A percentile compares a stretch with the other conserved stretches of the same genome.
Conservation (phyloP, 352 stramenopile species). For the Phytophthora nicotianae region DNA sequence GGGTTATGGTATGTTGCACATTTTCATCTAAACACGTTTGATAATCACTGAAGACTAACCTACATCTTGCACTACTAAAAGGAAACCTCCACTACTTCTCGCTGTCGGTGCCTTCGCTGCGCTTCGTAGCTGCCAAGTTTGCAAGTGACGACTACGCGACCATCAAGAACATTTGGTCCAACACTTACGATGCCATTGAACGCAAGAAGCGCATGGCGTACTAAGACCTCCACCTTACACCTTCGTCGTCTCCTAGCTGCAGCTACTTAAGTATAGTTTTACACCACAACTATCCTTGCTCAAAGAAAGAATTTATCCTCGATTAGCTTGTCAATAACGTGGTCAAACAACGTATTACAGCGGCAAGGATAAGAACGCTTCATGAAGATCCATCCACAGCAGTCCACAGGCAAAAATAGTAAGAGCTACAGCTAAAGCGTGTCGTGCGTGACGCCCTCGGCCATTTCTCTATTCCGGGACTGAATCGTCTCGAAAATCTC, state of each 20-base stretch:
- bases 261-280: too few relatives aligned
- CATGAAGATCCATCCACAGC: not conserved
- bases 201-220: conserved; percentile 79
- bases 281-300: conserved; percentile 1
- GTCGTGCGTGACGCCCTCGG: not conserved
- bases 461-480: conserved; percentile 32
- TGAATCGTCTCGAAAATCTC: conserved; percentile 18
- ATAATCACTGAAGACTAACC: conserved; percentile 3
- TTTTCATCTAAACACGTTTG: not conserved
- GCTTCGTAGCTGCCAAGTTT: conserved; percentile 85
- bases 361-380: not conserved
- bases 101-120: conserved; percentile 77
- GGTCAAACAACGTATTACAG: too few relatives aligned
- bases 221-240: conserved; percentile 12
- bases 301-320: conserved; percentile 10
- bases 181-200: conserved; percentile 83
- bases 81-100: conserved; percentile 88
- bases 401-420: conserved; percentile 35
- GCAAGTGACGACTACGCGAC: conserved; percentile 84
- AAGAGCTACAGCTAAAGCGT: conserved; percentile 11
- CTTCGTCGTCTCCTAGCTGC: conserved; percentile 12
- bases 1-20: conserved; percentile 55
- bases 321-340: too few relatives aligned
- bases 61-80: conserved; percentile 9
- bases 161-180: conserved; percentile 83